Evolutionary conservation across 164 flowering plant species (phyloP).

Genomic region (Sextonia rubra): DNA sequence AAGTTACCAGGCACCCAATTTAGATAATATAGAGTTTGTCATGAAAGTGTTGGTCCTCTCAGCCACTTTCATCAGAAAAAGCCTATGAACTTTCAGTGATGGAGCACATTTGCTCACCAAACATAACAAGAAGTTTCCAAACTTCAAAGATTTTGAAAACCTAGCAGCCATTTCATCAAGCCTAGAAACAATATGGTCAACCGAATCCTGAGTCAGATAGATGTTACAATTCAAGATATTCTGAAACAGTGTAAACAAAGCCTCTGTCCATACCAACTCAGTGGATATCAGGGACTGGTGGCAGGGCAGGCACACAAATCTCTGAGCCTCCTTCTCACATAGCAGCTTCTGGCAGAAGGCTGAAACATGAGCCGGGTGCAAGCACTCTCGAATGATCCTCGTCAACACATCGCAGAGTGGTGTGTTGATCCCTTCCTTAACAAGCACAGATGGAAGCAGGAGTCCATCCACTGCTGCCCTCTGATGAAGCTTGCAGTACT

Average conservation of each 20-base stretch:
- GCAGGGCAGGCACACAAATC: constrained; percentile 47
- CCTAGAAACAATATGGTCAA: constrained; percentile 41
- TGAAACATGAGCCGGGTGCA: constrained; percentile 74
- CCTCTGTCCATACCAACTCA: constrained; percentile 71
- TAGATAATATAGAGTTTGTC: constrained; percentile 57
- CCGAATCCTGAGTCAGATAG: constrained; percentile 47
- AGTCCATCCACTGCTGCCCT: constrained; percentile 62
- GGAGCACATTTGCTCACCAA: constrained; percentile 50
- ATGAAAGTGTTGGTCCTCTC: constrained; percentile 50
- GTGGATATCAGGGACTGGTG: constrained; percentile 39
- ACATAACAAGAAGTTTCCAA: constrained; percentile 63
- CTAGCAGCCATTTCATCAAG: constrained; percentile 28
- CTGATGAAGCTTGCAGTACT: constrained; percentile 59
- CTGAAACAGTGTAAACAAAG: constrained; percentile 54
- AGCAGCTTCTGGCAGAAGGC: constrained; percentile 69
- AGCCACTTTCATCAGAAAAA: constrained; percentile 35
- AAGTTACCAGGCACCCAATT: constrained; percentile 37
- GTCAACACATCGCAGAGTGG: constrained; percentile 51
- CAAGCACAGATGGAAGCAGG: constrained; percentile 47
- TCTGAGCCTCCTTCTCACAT: constrained; percentile 29
- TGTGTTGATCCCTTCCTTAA: constrained; percentile 50
- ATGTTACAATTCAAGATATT: constrained; percentile 54
- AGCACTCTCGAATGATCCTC: constrained; percentile 58
- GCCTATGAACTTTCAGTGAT: constrained; percentile 39
- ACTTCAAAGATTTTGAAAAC: constrained; percentile 62